Evolutionary conservation across 768 basidiomycete species (phyloP).

Genomic region (Ramaria sp.): DNA sequence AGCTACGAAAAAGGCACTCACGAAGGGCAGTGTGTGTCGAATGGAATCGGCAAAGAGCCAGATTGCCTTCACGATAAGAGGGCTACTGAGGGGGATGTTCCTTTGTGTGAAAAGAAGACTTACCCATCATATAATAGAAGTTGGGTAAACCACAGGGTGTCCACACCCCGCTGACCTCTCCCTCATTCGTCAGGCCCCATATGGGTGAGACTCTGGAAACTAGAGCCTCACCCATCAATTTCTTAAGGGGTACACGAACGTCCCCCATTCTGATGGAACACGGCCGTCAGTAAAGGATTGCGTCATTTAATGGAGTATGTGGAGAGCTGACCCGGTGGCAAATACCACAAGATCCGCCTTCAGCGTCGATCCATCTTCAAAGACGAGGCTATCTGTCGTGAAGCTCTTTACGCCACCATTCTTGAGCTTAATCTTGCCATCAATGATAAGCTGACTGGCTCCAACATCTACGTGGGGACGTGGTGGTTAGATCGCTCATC

Average conservation of each 20-base stretch:
- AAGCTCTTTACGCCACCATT: slow-evolving; percentile 43
- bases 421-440: slow-evolving; percentile 64
- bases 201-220: slow-evolving; percentile 37
- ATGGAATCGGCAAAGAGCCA: slow-evolving; percentile 54
- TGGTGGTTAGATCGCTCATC: neutral
- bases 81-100: neutral
- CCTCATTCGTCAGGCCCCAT: slow-evolving; percentile 59
- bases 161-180: slow-evolving; percentile 43
- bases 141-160: slow-evolving; percentile 41
- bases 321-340: slow-evolving; percentile 39
- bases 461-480: slow-evolving; percentile 34
- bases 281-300: neutral
- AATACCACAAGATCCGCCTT: slow-evolving; percentile 47
- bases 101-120: neutral
- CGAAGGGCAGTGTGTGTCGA: slow-evolving; percentile 58
- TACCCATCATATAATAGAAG: slow-evolving; percentile 54
- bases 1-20: slow-evolving; percentile 24
- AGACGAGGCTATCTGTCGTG: slow-evolving; percentile 32
- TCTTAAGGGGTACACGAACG: slow-evolving; percentile 26
- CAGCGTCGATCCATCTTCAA: slow-evolving; percentile 37
- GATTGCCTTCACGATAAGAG: slow-evolving; percentile 28
- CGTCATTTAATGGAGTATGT: neutral
- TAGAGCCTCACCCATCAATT: slow-evolving; percentile 38
- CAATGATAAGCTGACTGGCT: slow-evolving; percentile 48
- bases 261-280: slow-evolving; percentile 32